These are phyloP conservation scores for Vicia villosa DNA, from an alignment of 306 rosid species.

Conservation along the genomic window DNA sequence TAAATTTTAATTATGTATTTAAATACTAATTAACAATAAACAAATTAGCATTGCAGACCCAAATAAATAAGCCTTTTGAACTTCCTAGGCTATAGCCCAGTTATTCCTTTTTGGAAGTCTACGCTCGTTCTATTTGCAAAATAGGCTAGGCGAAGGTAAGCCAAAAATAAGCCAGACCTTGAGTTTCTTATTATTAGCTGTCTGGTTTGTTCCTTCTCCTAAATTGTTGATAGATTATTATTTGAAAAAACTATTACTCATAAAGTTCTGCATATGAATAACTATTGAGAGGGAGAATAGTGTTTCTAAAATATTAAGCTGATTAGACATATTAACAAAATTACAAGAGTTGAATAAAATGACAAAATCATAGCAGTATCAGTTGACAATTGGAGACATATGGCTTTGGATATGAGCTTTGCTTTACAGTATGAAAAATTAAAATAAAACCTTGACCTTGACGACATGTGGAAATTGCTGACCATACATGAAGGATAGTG, in stretches of 20 bases:
- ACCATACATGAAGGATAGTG: background rate
- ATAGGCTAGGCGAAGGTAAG: background rate
- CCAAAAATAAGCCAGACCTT: background rate
- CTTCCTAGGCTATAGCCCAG: background rate
- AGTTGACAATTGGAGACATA: background rate
- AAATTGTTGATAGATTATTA: background rate
- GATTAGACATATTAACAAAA: background rate
- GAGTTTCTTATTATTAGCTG: background rate
- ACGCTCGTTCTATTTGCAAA: background rate
- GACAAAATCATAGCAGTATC: background rate
- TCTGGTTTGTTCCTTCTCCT: background rate
- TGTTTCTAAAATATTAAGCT: background rate
- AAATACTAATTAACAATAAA: background rate
- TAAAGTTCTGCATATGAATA: background rate
- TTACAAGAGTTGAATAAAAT: background rate
- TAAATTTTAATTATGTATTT: background rate
- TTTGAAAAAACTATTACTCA: background rate
- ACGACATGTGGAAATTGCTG: background rate
- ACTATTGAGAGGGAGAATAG: background rate
- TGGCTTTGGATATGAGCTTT: background rate
- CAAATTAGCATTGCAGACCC: background rate
- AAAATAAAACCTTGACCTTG: background rate
- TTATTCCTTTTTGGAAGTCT: background rate
- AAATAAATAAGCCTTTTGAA: background rate
- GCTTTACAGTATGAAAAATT: background rate